phyloP scores from a whole-genome alignment of 1,139 yeast species.

The Casaregolazyma lundiana region DNA sequence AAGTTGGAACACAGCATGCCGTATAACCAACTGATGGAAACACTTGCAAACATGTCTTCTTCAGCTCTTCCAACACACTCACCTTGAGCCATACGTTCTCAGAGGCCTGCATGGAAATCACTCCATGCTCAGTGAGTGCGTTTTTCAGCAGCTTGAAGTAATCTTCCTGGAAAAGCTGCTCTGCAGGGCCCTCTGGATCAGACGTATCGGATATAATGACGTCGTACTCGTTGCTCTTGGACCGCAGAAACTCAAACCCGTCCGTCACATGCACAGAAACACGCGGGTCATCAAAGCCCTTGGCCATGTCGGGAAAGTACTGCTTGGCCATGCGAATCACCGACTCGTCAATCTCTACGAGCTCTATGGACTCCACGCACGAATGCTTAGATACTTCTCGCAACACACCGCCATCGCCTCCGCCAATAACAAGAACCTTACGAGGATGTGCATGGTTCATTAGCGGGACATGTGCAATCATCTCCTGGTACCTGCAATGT shows the following conservation, averaged over 20 bases:
- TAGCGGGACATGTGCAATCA: slow-evolving; percentile 76
- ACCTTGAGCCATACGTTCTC: slow-evolving; percentile 92
- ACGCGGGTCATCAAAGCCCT: slow-evolving; percentile 63
- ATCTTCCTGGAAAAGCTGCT: slow-evolving; percentile 77
- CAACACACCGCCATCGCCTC: slow-evolving; percentile 92
- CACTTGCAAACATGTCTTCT: slow-evolving; percentile 59
- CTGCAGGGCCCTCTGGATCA: slow-evolving; percentile 99
- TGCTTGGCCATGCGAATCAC: slow-evolving; percentile 73
- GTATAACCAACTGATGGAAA: slow-evolving; percentile 76
- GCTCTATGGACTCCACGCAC: slow-evolving; percentile 61
- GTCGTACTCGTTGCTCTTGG: slow-evolving; percentile 56
- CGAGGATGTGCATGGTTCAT: slow-evolving; percentile 71
- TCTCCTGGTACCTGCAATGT: slow-evolving; percentile 70
- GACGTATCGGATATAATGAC: slow-evolving; percentile 93
- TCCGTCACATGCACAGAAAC: slow-evolving; percentile 76
- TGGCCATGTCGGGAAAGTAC: slow-evolving; percentile 78
- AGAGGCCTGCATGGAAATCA: slow-evolving; percentile 86
- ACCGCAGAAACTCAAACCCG: slow-evolving; percentile 76
- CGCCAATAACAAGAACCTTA: slow-evolving; percentile 80
- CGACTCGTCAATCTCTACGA: slow-evolving; percentile 88
- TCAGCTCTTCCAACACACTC: slow-evolving; percentile 55
- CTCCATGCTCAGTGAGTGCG: slow-evolving; percentile 68
- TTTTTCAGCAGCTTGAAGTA: slow-evolving; percentile 69
- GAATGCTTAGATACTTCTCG: slow-evolving; percentile 78
- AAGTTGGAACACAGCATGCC: slow-evolving; percentile 88